Evolutionary conservation across 768 basidiomycete genomes (phyloP).

Genomic region (Amanita pallidorosea): DNA sequence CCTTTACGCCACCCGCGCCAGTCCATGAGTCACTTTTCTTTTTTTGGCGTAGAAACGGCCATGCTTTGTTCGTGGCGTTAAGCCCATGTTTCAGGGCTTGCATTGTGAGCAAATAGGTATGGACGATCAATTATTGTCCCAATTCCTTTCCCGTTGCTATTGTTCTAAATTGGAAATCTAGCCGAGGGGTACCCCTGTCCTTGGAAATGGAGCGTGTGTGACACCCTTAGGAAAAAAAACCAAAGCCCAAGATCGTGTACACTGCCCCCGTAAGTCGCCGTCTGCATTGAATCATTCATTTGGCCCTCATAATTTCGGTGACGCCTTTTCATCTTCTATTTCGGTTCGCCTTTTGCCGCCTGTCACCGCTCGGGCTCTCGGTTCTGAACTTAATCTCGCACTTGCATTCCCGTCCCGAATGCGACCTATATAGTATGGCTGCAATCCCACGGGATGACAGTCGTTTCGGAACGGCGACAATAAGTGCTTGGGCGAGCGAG

Average conservation of each 20-base stretch:
- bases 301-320: too few relatives aligned
- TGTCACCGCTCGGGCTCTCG: not conserved
- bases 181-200: not conserved
- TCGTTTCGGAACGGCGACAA: constrained; percentile 55
- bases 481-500: constrained; percentile 63
- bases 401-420: not conserved
- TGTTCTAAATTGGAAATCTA: not conserved
- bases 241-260: constrained; percentile 72
- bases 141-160: not conserved
- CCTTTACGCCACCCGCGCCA: constrained; percentile 7
- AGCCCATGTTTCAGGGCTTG: constrained; percentile 10
- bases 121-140: not conserved
- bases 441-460: constrained; percentile 83
- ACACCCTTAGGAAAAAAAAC: constrained; percentile 33
- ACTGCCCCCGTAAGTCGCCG: constrained; percentile 53
- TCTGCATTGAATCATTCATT: not conserved
- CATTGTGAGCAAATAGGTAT: constrained; percentile 9
- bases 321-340: too few relatives aligned
- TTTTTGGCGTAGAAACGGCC: not conserved
- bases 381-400: constrained; percentile 3
- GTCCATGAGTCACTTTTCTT: too few relatives aligned
- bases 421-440: constrained; percentile 47
- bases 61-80: not conserved
- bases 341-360: too few relatives aligned
- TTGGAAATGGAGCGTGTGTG: not conserved